A percentile compares a stretch with the other conserved stretches of the same genome.
These are phyloP conservation scores for Termitomyces titanicus DNA, from an alignment of 768 basidiomycete genomes.

Conservation along the genomic window DNA sequence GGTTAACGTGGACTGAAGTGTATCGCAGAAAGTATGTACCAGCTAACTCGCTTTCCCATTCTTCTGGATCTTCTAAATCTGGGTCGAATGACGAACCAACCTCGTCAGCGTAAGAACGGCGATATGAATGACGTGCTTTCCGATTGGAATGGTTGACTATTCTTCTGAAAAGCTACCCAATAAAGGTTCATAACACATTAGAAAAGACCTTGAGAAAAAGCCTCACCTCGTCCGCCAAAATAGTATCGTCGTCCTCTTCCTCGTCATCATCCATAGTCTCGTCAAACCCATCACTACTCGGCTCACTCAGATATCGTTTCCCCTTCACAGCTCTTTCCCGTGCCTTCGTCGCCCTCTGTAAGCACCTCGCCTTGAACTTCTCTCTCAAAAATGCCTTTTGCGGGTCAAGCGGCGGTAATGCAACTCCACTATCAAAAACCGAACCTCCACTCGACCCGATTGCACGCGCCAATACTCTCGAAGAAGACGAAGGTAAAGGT, in stretches of 20 bases:
- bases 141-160: slow-evolving; percentile 55
- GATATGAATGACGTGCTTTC: slow-evolving; percentile 49
- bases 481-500: slow-evolving; percentile 22
- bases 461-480: slow-evolving; percentile 2
- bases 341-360: slow-evolving; percentile 57
- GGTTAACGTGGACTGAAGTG: not conserved
- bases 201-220: not conserved
- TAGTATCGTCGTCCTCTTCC: slow-evolving; percentile 58
- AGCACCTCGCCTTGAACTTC: slow-evolving; percentile 56
- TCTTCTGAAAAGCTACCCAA: slow-evolving; percentile 64
- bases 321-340: slow-evolving; percentile 45
- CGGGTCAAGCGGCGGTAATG: slow-evolving; percentile 26
- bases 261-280: slow-evolving; percentile 37
- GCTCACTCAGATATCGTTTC: slow-evolving; percentile 30
- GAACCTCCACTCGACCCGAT: slow-evolving; percentile 19
- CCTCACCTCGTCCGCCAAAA: slow-evolving; percentile 63
- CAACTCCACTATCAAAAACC: slow-evolving; percentile 14
- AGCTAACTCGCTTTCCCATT: slow-evolving; percentile 58
- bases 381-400: slow-evolving; percentile 56
- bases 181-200: no score
- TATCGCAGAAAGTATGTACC: slow-evolving; percentile 26
- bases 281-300: slow-evolving; percentile 49
- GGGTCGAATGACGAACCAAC: slow-evolving; percentile 80
- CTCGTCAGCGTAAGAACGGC: slow-evolving; percentile 60
- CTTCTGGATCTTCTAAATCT: slow-evolving; percentile 55